Evolutionary conservation across 208 protist genomes (phyloP), one percentile per base, ranked within the genome.

Genomic region (Phytomonas sp.): DNA sequence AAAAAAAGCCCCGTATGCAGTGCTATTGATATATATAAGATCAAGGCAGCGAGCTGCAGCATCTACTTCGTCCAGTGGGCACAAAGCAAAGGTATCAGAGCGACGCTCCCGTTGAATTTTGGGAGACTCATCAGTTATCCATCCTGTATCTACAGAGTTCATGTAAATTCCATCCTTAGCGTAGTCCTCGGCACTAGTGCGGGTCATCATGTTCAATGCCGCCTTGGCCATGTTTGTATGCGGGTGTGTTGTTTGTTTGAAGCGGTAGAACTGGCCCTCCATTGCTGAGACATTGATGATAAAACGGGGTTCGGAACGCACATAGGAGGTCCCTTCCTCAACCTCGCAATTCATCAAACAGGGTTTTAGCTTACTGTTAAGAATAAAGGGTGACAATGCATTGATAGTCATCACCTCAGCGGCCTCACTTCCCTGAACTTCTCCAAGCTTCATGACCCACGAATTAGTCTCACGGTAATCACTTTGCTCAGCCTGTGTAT

Each of bases 141-240:
- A 99, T 31, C 98, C 98, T 0, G 98, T 99, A 78, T 99, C 98
- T 23, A 99, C 98, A 56, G 91, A 88, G 77, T 97, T 99, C 97
- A 99, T 98, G 81, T 94, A 98, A 82, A 99, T 99, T 61, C 88
- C 78, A 36, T 85, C 84, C 56, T 72, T 69, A 7, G 95, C 95
- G 72, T 97, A 98, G 74, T 95, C 92, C 16, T 82, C 82, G 11
- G 84, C 93, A 62, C 90, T 91, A 5, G 95, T 98, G 68, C 96
- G 91, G 2, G 98, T 99, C 95, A 99, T 98, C 98, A 99, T 99
- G 79, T 99, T 99, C 66, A 99, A 92, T 42, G 97, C 93, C 26
- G 98, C 98, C 86, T 99, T 99, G 56, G 95, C 96, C 96, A 99
- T 99, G 84, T 99, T 99, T 34, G 97, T 99, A 89, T 99, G 98